Evolutionary conservation across 2,329 filamentous ascomycete species (phyloP).

Genomic region (Sclerotinia glacialis): DNA sequence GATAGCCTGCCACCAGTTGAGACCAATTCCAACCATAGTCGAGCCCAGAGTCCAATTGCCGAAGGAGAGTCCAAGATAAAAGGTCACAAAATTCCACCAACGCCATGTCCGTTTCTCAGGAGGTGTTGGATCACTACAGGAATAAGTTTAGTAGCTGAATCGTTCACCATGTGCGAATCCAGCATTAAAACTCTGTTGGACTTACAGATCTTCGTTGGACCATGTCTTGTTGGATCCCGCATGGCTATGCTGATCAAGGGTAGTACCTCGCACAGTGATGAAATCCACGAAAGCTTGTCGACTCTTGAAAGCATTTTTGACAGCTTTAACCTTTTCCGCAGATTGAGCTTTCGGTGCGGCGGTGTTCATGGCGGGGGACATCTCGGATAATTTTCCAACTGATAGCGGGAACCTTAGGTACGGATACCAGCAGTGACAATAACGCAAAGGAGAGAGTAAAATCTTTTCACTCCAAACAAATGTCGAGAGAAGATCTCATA

Average conservation of each 20-base stretch:
- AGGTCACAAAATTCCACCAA: constrained; percentile 44
- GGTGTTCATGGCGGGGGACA: constrained; percentile 25
- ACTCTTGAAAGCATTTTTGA: constrained; percentile 30
- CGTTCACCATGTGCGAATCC: constrained; percentile 9
- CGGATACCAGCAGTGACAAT: not conserved
- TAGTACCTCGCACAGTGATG: constrained; percentile 30
- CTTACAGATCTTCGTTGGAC: constrained; percentile 38
- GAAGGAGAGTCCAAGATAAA: constrained; percentile 43
- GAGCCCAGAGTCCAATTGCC: constrained; percentile 46
- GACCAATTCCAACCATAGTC: constrained; percentile 44
- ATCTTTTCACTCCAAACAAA: constrained; percentile 1
- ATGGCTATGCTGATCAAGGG: constrained; percentile 33
- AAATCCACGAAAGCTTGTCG: constrained; percentile 29
- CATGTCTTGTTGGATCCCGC: constrained; percentile 26
- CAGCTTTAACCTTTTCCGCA: constrained; percentile 25
- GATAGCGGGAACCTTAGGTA: not conserved
- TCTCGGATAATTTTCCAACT: constrained; percentile 20
- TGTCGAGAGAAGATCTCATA: not conserved
- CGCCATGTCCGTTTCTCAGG: constrained; percentile 28
- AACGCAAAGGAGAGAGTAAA: not conserved
- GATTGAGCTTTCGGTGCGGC: constrained; percentile 20
- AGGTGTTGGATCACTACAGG: constrained; percentile 39
- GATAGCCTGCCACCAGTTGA: constrained; percentile 47
- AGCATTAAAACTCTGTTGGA: constrained; percentile 33
- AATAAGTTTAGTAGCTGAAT: constrained; percentile 10